Conservation (phyloP, 305 asterid species). For the Petunia hybrid region DNA sequence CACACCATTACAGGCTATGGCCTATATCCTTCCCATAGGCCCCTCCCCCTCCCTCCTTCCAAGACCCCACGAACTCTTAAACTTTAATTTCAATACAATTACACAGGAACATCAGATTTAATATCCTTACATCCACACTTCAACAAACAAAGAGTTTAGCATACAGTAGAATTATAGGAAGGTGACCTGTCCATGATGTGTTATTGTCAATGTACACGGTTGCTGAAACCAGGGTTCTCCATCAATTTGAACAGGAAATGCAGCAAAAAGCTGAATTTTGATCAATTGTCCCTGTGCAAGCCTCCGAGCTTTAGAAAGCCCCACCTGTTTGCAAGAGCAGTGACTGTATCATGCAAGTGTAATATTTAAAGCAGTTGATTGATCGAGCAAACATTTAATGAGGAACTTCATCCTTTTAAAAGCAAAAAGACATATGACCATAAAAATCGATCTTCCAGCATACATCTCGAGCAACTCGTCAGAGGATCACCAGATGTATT, state of each 20-base stretch:
- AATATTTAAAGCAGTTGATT: neutral
- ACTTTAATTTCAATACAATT: too few relatives aligned
- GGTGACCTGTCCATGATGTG: constrained; percentile 94
- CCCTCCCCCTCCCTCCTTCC: too few relatives aligned
- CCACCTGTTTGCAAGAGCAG: constrained; percentile 62
- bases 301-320: constrained; percentile 90
- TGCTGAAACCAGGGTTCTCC: constrained; percentile 99
- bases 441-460: neutral
- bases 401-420: neutral
- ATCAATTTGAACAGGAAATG: constrained; percentile 90
- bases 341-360: neutral
- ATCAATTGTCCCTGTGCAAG: constrained; percentile 94
- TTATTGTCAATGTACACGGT: constrained; percentile 78
- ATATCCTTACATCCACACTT: too few relatives aligned
- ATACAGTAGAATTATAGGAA: neutral
- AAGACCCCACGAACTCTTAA: too few relatives aligned
- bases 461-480: neutral
- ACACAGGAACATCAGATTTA: too few relatives aligned
- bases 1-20: too few relatives aligned
- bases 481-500: neutral
- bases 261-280: constrained; percentile 87
- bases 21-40: too few relatives aligned
- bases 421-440: neutral
- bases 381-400: neutral
- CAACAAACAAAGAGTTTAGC: too few relatives aligned